Percentiles rank a stretch among this genome's conserved stretches.
Evolutionary conservation across 345 rosid genomes (phyloP).

Genomic region (Clarkia xantiana): DNA sequence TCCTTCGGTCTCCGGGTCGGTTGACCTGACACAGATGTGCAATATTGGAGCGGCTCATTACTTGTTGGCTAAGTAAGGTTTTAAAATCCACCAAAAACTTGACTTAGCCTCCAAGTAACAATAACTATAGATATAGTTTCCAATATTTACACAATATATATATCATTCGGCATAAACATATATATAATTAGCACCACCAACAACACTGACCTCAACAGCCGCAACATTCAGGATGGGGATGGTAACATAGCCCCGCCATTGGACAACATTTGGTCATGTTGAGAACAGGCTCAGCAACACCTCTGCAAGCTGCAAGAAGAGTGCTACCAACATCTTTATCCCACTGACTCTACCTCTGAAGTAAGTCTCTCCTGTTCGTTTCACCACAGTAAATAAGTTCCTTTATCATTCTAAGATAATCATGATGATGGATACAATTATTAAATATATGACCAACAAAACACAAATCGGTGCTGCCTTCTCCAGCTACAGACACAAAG

Average conservation of each 20-base stretch:
- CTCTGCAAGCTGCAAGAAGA: slow-evolving; percentile 87
- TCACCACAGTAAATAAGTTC: too few species aligned
- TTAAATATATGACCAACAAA: background rate
- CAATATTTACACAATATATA: too few species aligned
- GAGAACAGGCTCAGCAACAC: slow-evolving; percentile 76
- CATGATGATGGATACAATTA: too few species aligned
- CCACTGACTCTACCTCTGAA: slow-evolving; percentile 50
- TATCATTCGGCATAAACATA: too few species aligned
- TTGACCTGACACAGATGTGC: too few species aligned
- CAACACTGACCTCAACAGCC: slow-evolving; percentile 68
- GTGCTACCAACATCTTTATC: slow-evolving; percentile 87
- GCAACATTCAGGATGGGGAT: slow-evolving; percentile 71
- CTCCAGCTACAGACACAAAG: slow-evolving; percentile 88
- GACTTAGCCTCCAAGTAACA: too few species aligned
- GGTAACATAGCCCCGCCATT: slow-evolving; percentile 54
- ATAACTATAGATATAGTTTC: too few species aligned
- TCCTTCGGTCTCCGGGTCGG: too few species aligned
- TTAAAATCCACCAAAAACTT: too few species aligned
- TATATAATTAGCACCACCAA: slow-evolving; percentile 62
- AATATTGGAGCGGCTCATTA: too few species aligned
- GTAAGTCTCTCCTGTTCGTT: slow-evolving; percentile 65
- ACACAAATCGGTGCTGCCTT: slow-evolving; percentile 64
- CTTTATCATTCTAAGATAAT: background rate
- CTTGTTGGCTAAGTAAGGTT: too few species aligned
- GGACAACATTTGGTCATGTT: slow-evolving; percentile 68